phyloP scores from a whole-genome alignment of 306 rosid species.

The Crotalaria pallida region DNA sequence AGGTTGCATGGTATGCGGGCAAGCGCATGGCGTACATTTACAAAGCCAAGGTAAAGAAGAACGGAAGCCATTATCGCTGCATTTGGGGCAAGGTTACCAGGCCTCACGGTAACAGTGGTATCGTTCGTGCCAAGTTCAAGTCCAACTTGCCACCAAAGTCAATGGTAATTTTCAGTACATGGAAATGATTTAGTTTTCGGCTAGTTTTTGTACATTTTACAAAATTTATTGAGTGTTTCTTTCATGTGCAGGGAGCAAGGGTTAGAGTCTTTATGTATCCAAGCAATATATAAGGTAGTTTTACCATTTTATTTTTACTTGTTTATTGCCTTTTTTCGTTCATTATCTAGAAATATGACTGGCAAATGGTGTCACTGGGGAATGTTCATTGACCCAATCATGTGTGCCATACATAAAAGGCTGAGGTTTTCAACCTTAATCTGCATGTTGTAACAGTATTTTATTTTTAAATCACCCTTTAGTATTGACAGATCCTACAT shows the following conservation, averaged over 20 bases:
- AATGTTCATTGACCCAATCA: neutral
- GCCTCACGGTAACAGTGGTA: constrained; percentile 93
- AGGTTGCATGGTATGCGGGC: constrained; percentile 74
- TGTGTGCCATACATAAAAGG: neutral
- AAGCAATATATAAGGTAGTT: constrained; percentile 76
- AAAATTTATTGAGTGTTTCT: neutral
- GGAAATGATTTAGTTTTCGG: neutral
- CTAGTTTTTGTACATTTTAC: neutral
- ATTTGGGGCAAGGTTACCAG: constrained; percentile 94
- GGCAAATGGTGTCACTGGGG: neutral
- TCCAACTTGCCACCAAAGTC: constrained; percentile 86
- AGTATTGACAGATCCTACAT: neutral
- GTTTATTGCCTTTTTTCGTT: neutral
- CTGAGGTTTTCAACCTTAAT: neutral
- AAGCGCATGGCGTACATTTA: constrained; percentile 93
- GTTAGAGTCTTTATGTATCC: constrained; percentile 97
- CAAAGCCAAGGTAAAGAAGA: constrained; percentile 84
- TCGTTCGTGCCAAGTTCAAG: constrained; percentile 91
- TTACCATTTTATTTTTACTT: neutral
- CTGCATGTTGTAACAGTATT: too few species aligned
- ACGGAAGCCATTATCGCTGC: constrained; percentile 85
- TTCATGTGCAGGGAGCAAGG: constrained; percentile 64
- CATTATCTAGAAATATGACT: too few species aligned
- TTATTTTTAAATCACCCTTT: neutral
- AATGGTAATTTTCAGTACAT: constrained; percentile 43